Conservation (phyloP, 2,329 filamentous ascomycete genomes). For the Talaromyces sp. region DNA sequence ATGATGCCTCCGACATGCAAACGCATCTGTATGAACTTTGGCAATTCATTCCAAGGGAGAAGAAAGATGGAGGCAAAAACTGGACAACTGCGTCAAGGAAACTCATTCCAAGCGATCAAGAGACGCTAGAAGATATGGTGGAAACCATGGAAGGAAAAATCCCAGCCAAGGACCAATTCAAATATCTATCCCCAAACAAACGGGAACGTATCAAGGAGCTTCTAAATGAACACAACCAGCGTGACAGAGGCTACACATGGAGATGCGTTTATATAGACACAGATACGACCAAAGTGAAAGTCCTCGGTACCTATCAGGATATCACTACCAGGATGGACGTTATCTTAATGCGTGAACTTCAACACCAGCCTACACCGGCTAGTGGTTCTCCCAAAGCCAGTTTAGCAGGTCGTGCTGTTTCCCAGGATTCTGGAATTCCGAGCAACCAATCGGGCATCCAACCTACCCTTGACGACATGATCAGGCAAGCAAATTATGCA, state of each 20-base stretch:
- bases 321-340: conserved; percentile 34
- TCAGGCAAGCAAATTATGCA: neutral
- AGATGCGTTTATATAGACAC: conserved; percentile 37
- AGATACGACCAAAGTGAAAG: conserved; percentile 12
- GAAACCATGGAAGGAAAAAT: conserved; percentile 12
- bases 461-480: neutral
- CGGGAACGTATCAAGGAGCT: conserved; percentile 35
- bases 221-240: conserved; percentile 30
- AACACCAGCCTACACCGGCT: conserved; percentile 14
- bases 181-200: conserved; percentile 26
- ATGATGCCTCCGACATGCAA: neutral
- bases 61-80: neutral
- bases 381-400: neutral
- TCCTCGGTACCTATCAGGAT: conserved; percentile 14
- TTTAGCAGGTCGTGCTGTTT: neutral
- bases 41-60: neutral
- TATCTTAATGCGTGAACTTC: conserved; percentile 31
- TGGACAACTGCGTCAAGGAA: neutral
- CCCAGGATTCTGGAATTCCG: neutral
- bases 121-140: neutral
- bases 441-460: neutral
- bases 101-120: conserved; percentile 8
- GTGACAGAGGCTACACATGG: conserved; percentile 34
- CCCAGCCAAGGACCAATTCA: conserved; percentile 29
- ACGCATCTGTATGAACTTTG: neutral